Conservation (phyloP, 345 rosid species). For the Hypericum androsaemum region DNA sequence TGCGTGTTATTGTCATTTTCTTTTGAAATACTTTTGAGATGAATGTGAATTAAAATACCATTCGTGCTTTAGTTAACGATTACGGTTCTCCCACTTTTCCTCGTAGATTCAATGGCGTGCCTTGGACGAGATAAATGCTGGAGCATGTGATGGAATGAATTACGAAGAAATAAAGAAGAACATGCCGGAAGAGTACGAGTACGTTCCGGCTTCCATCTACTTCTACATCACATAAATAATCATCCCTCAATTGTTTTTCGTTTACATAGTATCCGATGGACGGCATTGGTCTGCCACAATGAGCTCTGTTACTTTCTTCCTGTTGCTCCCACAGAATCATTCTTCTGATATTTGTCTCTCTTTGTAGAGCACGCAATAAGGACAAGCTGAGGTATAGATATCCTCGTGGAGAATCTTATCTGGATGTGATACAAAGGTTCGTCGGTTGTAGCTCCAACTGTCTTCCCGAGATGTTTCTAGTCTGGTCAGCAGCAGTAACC, state of each 20-base stretch:
- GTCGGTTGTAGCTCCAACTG: background rate
- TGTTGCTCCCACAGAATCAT: no score
- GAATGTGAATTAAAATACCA: no score
- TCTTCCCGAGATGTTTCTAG: background rate
- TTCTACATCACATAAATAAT: background rate
- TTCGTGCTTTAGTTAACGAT: no score
- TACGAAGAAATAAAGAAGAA: conserved; percentile 87
- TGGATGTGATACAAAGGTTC: conserved; percentile 98
- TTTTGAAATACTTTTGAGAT: no score
- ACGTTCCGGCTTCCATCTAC: conserved; percentile 22
- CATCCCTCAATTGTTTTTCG: no score
- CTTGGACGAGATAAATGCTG: conserved; percentile 95
- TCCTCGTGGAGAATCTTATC: conserved; percentile 99
- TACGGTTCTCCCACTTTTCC: conserved; percentile 6
- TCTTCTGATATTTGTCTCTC: conserved; percentile 1
- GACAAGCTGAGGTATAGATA: conserved; percentile 90
- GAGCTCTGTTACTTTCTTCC: no score
- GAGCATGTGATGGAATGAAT: conserved; percentile 99
- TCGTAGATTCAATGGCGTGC: conserved; percentile 98
- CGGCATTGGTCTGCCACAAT: no score
- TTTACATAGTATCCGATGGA: no score
- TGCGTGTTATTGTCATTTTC: no score
- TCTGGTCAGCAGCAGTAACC: conserved; percentile 3
- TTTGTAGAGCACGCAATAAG: conserved; percentile 61
- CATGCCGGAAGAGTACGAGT: conserved; percentile 97